Percentiles rank a stretch among this genome's conserved stretches.
Conservation (phyloP, 768 basidiomycete species). For the Suillus discolor region DNA sequence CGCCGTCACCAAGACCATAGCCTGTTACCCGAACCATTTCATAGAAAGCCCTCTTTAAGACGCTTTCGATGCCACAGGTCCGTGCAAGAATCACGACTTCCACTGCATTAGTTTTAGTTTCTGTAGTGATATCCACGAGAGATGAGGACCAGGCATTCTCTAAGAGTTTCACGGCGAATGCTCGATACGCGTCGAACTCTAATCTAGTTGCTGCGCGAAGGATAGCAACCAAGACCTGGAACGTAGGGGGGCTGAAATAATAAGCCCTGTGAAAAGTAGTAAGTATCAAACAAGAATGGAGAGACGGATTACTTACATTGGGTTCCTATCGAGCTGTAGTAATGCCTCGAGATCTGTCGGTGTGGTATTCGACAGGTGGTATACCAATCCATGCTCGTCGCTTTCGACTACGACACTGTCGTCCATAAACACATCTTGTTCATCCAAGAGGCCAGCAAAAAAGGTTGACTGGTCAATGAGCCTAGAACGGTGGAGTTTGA, state of each 20-base stretch:
- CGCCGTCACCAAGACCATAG: constrained; percentile 11
- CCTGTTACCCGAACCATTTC: constrained; percentile 22
- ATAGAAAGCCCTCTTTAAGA: constrained; percentile 42
- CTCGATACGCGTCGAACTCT: constrained; percentile 30
- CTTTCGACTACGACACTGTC: constrained; percentile 9
- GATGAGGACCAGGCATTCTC: constrained; percentile 33
- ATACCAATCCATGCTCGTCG: constrained; percentile 2
- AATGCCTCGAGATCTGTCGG: constrained; percentile 8
- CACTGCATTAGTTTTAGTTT: constrained; percentile 25
- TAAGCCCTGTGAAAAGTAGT: neutral
- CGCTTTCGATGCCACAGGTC: constrained; percentile 24
- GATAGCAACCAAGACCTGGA: constrained; percentile 29
- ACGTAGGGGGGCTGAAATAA: neutral
- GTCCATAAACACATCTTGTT: constrained; percentile 18
- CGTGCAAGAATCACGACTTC: constrained; percentile 36
- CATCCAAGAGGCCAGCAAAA: constrained; percentile 31
- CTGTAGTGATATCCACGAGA: constrained; percentile 19
- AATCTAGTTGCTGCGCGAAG: constrained; percentile 40
- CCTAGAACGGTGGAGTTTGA: constrained; percentile 39
- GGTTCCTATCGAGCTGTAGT: constrained; percentile 8
- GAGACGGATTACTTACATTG: neutral
- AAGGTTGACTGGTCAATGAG: constrained; percentile 34
- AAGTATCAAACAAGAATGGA: no score
- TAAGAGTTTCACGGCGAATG: constrained; percentile 32
- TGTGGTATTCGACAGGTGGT: constrained; percentile 4